Evolutionary conservation across 176 grass and related monocot genomes (phyloP).

Genomic region (Cenchrus fungigraminus): DNA sequence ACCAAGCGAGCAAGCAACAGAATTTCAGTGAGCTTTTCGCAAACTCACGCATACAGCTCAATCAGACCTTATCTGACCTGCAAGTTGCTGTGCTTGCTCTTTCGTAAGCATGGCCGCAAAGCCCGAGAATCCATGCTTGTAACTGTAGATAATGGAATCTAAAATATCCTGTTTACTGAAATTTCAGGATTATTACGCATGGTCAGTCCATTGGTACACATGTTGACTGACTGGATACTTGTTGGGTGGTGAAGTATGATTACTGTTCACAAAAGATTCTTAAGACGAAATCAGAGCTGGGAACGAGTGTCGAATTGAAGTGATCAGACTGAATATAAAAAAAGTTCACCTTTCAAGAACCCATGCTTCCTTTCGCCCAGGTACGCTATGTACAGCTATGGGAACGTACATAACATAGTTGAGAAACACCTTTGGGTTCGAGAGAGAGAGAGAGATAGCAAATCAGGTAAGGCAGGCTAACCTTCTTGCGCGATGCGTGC

Average conservation of each 20-base stretch:
- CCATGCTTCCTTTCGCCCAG: neutral
- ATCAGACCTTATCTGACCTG: slow-evolving; percentile 6
- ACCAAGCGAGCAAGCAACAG: neutral
- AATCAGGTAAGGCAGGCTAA: neutral
- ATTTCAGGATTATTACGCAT: neutral
- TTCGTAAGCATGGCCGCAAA: slow-evolving; percentile 46
- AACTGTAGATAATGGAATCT: neutral
- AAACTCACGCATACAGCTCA: neutral
- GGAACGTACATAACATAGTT: neutral
- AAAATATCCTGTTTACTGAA: slow-evolving; percentile 49
- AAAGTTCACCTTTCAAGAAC: neutral
- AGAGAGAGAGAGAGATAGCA: neutral
- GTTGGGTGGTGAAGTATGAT: neutral
- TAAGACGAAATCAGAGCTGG: neutral
- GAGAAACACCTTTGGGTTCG: neutral
- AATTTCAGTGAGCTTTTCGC: neutral
- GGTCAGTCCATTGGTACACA: neutral
- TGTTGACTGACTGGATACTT: neutral
- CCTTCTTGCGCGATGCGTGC: slow-evolving; percentile 13
- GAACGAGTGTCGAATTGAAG: neutral
- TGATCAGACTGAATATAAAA: neutral
- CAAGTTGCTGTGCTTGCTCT: slow-evolving; percentile 46
- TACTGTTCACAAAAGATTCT: neutral
- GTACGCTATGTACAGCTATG: neutral
- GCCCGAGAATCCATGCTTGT: neutral